phyloP scores from a whole-genome alignment of 441 rosid species.

The Erodium trifolium region DNA sequence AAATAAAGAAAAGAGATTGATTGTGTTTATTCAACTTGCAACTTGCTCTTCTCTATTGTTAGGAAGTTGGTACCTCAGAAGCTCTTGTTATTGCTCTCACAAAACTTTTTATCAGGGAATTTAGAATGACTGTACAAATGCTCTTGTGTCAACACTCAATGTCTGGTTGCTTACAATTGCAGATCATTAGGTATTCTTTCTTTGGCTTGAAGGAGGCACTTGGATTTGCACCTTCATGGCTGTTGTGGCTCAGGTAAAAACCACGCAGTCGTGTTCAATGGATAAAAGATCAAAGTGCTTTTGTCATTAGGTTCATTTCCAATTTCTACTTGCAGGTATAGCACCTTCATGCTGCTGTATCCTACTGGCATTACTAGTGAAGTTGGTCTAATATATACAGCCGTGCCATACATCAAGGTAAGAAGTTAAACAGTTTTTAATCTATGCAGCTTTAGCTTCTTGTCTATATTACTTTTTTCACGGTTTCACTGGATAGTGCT shows the following conservation, averaged over 20 bases:
- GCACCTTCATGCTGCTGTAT: constrained; percentile 71
- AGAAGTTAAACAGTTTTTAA: constrained; percentile 5
- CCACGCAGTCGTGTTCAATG: background rate
- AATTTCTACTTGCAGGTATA: constrained; percentile 51
- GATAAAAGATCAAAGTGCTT: background rate
- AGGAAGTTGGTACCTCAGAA: too few relatives aligned
- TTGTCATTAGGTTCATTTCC: constrained; percentile 13
- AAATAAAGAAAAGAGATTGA: too few relatives aligned
- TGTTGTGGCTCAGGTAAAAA: constrained; percentile 71
- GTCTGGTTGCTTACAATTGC: constrained; percentile 20
- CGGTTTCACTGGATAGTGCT: too few relatives aligned
- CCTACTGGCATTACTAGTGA: constrained; percentile 89
- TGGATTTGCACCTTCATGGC: constrained; percentile 31
- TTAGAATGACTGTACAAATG: too few relatives aligned
- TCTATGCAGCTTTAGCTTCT: too few relatives aligned
- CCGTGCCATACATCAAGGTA: constrained; percentile 85
- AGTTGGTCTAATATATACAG: constrained; percentile 72
- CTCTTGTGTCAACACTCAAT: background rate
- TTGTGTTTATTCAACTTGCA: too few relatives aligned
- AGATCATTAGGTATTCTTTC: constrained; percentile 88
- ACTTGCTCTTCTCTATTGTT: too few relatives aligned
- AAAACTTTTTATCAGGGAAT: too few relatives aligned
- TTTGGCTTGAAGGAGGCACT: constrained; percentile 81
- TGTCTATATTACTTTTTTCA: background rate
- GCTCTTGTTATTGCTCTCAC: too few relatives aligned